Evolutionary conservation across 192 early-diverging fungal species (phyloP).

Genomic region (Umbelopsis sp.): DNA sequence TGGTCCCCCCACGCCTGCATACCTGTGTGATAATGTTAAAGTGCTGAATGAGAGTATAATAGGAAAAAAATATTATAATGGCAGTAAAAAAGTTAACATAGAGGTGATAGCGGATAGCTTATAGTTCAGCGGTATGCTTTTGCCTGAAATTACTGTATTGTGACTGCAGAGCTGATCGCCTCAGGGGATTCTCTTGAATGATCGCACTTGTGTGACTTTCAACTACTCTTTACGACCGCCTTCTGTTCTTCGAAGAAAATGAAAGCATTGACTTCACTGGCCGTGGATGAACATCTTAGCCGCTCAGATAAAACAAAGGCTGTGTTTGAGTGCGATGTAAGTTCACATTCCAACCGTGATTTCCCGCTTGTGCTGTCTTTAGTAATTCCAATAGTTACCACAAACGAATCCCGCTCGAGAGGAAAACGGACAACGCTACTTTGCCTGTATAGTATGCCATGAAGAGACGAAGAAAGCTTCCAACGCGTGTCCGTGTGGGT

Average conservation of each 20-base stretch:
- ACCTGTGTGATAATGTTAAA: too few relatives aligned
- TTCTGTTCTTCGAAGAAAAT: neutral
- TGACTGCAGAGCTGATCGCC: too few relatives aligned
- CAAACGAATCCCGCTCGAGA: neutral
- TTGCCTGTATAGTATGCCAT: neutral
- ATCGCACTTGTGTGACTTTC: neutral
- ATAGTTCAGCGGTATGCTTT: too few relatives aligned
- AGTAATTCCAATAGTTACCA: neutral
- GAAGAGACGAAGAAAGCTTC: neutral
- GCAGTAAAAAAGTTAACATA: too few relatives aligned
- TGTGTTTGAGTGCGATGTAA: conserved; percentile 7
- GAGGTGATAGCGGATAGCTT: too few relatives aligned
- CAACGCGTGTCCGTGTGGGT: neutral
- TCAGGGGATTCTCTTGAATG: too few relatives aligned
- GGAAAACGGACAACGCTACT: neutral
- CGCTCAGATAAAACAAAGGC: neutral
- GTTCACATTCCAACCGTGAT: neutral
- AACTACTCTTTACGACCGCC: neutral
- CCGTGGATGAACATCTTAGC: neutral
- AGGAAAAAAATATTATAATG: too few relatives aligned
- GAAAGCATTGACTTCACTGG: neutral
- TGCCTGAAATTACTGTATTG: too few relatives aligned
- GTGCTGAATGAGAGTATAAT: too few relatives aligned
- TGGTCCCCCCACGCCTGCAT: too few relatives aligned
- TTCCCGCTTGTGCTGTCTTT: neutral